These are phyloP conservation scores for Echria macrotheca DNA, from an alignment of 495 filamentous ascomycete species.

Conservation along the genomic window DNA sequence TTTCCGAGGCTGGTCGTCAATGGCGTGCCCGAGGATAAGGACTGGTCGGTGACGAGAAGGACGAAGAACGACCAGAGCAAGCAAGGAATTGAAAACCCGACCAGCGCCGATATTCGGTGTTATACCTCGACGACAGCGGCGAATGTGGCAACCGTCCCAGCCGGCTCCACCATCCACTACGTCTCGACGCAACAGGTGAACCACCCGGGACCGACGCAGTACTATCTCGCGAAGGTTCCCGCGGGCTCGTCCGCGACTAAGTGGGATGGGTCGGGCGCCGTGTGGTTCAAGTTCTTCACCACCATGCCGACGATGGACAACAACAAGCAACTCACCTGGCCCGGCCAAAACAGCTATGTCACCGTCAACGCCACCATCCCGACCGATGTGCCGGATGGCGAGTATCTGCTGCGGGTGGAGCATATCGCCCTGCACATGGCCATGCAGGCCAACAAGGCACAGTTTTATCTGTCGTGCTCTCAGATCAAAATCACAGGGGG, in stretches of 20 bases:
- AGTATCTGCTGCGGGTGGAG: slow-evolving; percentile 55
- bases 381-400: slow-evolving; percentile 36
- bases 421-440: slow-evolving; percentile 50
- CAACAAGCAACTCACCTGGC: slow-evolving; percentile 38
- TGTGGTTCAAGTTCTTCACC: slow-evolving; percentile 51
- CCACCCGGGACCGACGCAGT: slow-evolving; percentile 43
- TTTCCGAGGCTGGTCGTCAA: slow-evolving; percentile 37
- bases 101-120: slow-evolving; percentile 43
- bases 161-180: slow-evolving; percentile 43
- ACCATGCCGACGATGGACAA: slow-evolving; percentile 33
- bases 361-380: slow-evolving; percentile 44
- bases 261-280: slow-evolving; percentile 43
- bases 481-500: slow-evolving; percentile 51
- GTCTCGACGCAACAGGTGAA: slow-evolving; percentile 41
- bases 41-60: slow-evolving; percentile 39
- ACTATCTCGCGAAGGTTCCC: slow-evolving; percentile 46
- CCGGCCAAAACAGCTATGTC: slow-evolving; percentile 34
- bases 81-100: slow-evolving; percentile 34
- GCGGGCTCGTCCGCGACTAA: slow-evolving; percentile 33
- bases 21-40: slow-evolving; percentile 32
- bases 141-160: slow-evolving; percentile 33
- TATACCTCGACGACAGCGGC: slow-evolving; percentile 35
- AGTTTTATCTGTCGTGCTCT: slow-evolving; percentile 51
- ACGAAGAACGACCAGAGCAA: slow-evolving; percentile 39
- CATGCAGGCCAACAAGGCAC: slow-evolving; percentile 36